Percentiles rank a stretch among this genome's conserved stretches.
Evolutionary conservation across 2,329 filamentous ascomycete species (phyloP).

Genomic region (Venturia pyrina): DNA sequence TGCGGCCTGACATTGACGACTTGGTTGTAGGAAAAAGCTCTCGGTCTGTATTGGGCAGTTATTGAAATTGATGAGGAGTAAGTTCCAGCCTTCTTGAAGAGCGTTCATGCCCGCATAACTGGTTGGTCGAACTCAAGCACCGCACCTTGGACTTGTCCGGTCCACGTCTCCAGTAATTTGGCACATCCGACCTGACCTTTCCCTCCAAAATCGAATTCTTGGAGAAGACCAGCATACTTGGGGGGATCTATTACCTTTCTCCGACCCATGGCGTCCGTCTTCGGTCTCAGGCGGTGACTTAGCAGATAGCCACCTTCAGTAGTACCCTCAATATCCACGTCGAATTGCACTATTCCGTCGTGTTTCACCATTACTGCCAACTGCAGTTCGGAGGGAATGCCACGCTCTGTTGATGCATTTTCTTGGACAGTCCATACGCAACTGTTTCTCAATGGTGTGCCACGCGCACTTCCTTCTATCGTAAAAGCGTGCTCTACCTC

Average conservation of each 20-base stretch:
- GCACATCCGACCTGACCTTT: not conserved
- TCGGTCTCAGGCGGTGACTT: constrained; percentile 5
- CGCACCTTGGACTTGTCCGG: constrained; percentile 7
- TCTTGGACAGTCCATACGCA: constrained; percentile 12
- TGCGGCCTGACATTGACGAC: no score
- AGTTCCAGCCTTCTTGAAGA: not conserved
- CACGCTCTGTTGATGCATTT: constrained; percentile 6
- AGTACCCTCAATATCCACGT: constrained; percentile 5
- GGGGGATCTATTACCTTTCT: constrained; percentile 4
- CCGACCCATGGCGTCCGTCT: constrained; percentile 6
- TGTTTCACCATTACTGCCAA: constrained; percentile 9
- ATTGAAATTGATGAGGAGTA: not conserved
- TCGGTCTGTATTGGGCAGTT: not conserved
- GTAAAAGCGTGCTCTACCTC: constrained; percentile 10
- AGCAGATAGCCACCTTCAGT: constrained; percentile 8
- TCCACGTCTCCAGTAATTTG: constrained; percentile 8
- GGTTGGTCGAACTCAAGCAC: constrained; percentile 9
- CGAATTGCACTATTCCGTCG: not conserved
- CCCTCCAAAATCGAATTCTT: not conserved
- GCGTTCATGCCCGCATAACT: not conserved
- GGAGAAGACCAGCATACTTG: constrained; percentile 3
- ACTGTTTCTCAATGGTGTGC: constrained; percentile 2
- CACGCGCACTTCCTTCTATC: constrained; percentile 6
- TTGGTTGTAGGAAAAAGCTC: no score
- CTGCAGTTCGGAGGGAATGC: constrained; percentile 10